Percentiles rank a stretch among this genome's conserved stretches.
Conservation (phyloP, 352 stramenopile genomes). For the Pythium aristosporum region DNA sequence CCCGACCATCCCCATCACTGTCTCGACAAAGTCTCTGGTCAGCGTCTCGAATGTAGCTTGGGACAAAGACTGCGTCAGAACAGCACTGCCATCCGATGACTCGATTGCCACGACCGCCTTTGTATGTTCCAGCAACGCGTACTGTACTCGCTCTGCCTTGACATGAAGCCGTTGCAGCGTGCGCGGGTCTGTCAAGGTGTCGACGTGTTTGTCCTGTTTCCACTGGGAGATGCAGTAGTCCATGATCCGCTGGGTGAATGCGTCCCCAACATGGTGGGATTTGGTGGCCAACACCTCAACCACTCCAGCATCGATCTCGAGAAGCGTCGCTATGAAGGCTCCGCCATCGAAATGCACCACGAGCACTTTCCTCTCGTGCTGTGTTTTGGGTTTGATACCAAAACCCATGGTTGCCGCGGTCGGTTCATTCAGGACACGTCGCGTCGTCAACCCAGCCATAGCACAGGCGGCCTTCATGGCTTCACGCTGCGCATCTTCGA, state of each 20-base stretch:
- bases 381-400: slow-evolving; percentile 78
- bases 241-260: not conserved
- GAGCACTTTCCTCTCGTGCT: slow-evolving; percentile 33
- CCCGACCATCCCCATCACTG: no score
- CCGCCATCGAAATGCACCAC: slow-evolving; percentile 3
- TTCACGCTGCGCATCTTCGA: slow-evolving; percentile 33
- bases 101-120: no score
- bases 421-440: slow-evolving; percentile 91
- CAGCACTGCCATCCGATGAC: no score
- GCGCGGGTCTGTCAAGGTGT: no score
- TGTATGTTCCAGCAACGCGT: no score
- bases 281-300: not conserved
- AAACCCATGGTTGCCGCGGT: slow-evolving; percentile 92
- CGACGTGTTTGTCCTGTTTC: not conserved
- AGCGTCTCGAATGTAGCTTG: no score
- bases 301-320: not conserved
- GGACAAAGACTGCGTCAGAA: no score
- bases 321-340: slow-evolving; percentile 72
- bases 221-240: not conserved
- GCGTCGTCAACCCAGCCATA: slow-evolving; percentile 20
- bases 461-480: slow-evolving; percentile 33
- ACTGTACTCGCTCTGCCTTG: no score
- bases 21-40: no score
- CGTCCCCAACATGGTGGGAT: not conserved
- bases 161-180: no score